Evolutionary conservation across 2,329 filamentous ascomycete genomes (phyloP).

Genomic region (Plectosphaerella plurivora): DNA sequence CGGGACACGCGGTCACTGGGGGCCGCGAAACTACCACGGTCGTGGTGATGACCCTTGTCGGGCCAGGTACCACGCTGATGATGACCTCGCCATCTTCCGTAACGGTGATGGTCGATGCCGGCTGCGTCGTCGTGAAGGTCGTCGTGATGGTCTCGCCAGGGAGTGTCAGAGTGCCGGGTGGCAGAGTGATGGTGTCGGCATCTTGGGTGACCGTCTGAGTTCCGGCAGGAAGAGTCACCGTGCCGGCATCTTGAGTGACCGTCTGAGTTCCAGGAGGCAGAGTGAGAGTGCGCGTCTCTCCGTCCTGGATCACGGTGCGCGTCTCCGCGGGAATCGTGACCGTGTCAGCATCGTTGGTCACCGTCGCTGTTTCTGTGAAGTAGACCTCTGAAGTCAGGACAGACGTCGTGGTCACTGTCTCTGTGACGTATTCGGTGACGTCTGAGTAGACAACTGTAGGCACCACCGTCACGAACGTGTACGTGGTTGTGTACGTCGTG

Average conservation of each 20-base stretch:
- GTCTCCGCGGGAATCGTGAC: constrained; percentile 1
- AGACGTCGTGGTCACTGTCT: constrained; percentile 7
- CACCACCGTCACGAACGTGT: constrained; percentile 4
- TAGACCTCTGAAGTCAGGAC: constrained; percentile 6
- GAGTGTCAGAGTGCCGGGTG: constrained; percentile 6
- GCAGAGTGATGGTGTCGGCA: constrained; percentile 5
- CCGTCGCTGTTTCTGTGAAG: constrained; percentile 9
- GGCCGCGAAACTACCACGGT: constrained; percentile 19
- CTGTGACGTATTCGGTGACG: constrained; percentile 7
- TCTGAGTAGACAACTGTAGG: constrained; percentile 9
- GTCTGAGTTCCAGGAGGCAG: no score
- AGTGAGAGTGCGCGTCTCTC: no score
- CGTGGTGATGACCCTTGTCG: constrained; percentile 11
- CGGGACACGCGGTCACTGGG: constrained; percentile 36
- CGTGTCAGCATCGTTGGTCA: constrained; percentile 5
- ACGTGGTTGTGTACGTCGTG: constrained; percentile 7
- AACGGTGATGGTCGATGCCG: constrained; percentile 24
- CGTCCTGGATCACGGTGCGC: not conserved
- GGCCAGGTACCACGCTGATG: constrained; percentile 19
- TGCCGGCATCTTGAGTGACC: constrained; percentile 1
- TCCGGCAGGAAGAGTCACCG: not conserved
- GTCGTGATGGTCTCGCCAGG: constrained; percentile 25
- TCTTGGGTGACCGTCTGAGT: not conserved
- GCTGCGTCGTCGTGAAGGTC: constrained; percentile 22
- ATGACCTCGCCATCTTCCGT: constrained; percentile 22